phyloP scores from a whole-genome alignment of 164 flowering plant species.

The Vitis amurensis region DNA sequence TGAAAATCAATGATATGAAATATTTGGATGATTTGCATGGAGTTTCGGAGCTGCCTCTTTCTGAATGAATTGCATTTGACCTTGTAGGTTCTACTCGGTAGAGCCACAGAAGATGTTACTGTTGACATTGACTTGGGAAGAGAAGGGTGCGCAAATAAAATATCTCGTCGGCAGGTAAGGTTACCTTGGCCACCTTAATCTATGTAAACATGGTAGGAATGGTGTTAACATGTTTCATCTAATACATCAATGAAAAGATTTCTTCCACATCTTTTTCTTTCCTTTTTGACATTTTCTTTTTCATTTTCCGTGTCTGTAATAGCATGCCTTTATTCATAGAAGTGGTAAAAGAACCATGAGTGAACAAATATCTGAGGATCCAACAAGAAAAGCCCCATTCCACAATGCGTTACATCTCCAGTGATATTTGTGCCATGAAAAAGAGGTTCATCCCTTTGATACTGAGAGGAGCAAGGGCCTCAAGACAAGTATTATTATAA shows the following conservation, averaged over 20 bases:
- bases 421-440: neutral
- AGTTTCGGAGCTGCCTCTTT: neutral
- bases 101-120: slow-evolving; percentile 59
- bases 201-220: too few species aligned
- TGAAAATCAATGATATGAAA: neutral
- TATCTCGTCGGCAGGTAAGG: slow-evolving; percentile 87
- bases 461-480: neutral
- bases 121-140: slow-evolving; percentile 81
- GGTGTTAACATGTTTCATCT: too few species aligned
- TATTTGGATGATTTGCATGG: neutral
- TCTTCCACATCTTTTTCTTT: neutral
- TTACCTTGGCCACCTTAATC: neutral
- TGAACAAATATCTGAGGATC: neutral
- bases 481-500: neutral
- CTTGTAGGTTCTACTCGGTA: slow-evolving; percentile 74
- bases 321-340: neutral
- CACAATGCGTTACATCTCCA: neutral
- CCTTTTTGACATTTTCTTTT: neutral
- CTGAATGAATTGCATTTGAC: neutral
- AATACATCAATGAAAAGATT: too few species aligned
- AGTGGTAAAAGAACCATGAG: neutral
- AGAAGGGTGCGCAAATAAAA: slow-evolving; percentile 67
- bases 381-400: neutral
- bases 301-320: neutral
- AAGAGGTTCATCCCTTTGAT: neutral